Evolutionary conservation across 345 rosid species (phyloP).

Genomic region (Eucalyptus decipiens): DNA sequence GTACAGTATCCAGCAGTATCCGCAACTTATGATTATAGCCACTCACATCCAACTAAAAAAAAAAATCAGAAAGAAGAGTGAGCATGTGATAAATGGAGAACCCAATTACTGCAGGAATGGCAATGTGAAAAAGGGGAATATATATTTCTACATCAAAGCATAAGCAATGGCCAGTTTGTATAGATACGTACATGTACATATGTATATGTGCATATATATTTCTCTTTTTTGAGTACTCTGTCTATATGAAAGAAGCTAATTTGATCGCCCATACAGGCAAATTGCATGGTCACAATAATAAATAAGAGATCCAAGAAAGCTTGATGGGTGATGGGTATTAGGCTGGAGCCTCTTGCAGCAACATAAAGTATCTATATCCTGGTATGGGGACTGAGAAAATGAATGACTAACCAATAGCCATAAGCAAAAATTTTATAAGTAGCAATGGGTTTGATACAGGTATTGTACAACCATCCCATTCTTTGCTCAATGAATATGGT

Average conservation of each 20-base stretch:
- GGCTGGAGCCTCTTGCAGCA: background rate
- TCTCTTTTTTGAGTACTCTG: background rate
- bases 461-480: background rate
- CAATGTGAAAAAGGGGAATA: background rate
- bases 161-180: background rate
- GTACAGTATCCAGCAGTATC: conserved; percentile 53
- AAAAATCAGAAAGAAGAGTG: background rate
- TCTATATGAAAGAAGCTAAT: background rate
- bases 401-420: background rate
- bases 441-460: background rate
- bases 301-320: background rate
- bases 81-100: background rate
- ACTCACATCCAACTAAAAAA: conserved; percentile 3
- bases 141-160: background rate
- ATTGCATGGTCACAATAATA: background rate
- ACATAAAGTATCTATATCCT: background rate
- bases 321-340: background rate
- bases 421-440: background rate
- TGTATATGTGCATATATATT: background rate
- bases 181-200: background rate
- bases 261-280: background rate
- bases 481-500: background rate
- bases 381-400: background rate
- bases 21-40: conserved; percentile 87
- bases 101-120: background rate